A percentile compares a stretch with the other conserved stretches of the same genome.
These are phyloP conservation scores for Tilletia caries DNA, from an alignment of 1,284 basidiomycete genomes.

Conservation along the genomic window DNA sequence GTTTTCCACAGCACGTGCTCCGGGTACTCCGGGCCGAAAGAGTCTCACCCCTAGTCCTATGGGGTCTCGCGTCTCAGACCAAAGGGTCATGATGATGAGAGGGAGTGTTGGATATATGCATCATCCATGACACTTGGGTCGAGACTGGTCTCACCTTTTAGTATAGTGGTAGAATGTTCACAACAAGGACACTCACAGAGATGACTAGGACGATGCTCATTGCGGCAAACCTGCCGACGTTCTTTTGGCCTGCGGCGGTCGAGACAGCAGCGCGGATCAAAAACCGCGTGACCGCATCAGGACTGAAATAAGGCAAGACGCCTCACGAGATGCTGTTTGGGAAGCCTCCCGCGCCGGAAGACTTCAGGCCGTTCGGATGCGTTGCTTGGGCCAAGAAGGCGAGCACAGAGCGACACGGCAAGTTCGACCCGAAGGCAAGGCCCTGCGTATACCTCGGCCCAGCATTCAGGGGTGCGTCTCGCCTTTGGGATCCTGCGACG, in stretches of 20 bases:
- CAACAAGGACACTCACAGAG: background rate
- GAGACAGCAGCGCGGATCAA: background rate
- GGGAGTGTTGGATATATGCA: no score
- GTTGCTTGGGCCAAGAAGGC: background rate
- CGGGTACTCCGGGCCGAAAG: no score
- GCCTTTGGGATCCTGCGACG: background rate
- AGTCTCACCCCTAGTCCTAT: no score
- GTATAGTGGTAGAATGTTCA: no score
- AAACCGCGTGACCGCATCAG: background rate
- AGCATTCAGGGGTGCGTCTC: background rate
- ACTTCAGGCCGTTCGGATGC: background rate
- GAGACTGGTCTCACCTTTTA: no score
- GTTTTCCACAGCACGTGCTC: no score
- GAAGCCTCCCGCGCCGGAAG: background rate
- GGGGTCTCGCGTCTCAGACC: no score
- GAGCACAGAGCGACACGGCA: background rate
- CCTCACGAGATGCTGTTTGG: background rate
- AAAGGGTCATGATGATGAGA: no score
- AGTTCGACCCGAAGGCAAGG: conserved; percentile 8
- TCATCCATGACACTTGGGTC: no score
- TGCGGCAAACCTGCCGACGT: background rate
- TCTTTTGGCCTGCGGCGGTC: conserved; percentile 8
- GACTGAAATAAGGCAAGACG: background rate
- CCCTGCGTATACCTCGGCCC: conserved; percentile 1
- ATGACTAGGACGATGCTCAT: conserved; percentile 6